These are phyloP conservation scores for Cantharellus anzutake DNA, from an alignment of 768 basidiomycete species.

Conservation along the genomic window DNA sequence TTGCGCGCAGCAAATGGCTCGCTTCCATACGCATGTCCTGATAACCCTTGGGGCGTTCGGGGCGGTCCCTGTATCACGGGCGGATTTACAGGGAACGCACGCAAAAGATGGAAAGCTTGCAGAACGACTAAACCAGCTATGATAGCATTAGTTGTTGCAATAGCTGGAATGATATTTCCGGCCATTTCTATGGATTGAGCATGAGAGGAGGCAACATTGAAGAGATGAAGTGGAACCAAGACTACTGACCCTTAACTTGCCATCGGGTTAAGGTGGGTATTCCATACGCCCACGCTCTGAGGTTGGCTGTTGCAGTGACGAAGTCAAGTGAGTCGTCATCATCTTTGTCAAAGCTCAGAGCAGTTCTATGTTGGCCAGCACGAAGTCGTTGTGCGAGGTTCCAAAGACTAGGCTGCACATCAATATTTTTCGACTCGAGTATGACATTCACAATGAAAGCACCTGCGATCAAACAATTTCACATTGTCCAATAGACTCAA, in stretches of 20 bases:
- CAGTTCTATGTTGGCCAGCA: conserved; percentile 34
- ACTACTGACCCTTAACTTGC: conserved; percentile 73
- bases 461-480: conserved; percentile 74
- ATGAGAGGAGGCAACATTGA: background rate
- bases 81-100: conserved; percentile 21
- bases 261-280: conserved; percentile 82
- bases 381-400: conserved; percentile 51
- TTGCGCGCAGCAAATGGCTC: conserved; percentile 25
- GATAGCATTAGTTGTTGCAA: conserved; percentile 97
- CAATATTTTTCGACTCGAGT: background rate
- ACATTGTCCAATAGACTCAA: conserved; percentile 67
- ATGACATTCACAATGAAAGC: conserved; percentile 5
- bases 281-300: conserved; percentile 77
- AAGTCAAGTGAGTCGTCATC: conserved; percentile 95
- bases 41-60: background rate
- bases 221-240: background rate
- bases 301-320: conserved; percentile 84
- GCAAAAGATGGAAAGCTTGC: conserved; percentile 73
- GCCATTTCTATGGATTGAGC: conserved; percentile 61
- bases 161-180: conserved; percentile 97
- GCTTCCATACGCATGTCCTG: background rate
- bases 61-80: background rate
- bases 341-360: conserved; percentile 87
- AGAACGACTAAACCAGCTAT: conserved; percentile 88
- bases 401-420: conserved; percentile 38